Percentiles rank a stretch among this genome's conserved stretches.
These are phyloP conservation scores for Cryphonectria carpinicola DNA, from an alignment of 2,329 filamentous ascomycete genomes.

Conservation along the genomic window DNA sequence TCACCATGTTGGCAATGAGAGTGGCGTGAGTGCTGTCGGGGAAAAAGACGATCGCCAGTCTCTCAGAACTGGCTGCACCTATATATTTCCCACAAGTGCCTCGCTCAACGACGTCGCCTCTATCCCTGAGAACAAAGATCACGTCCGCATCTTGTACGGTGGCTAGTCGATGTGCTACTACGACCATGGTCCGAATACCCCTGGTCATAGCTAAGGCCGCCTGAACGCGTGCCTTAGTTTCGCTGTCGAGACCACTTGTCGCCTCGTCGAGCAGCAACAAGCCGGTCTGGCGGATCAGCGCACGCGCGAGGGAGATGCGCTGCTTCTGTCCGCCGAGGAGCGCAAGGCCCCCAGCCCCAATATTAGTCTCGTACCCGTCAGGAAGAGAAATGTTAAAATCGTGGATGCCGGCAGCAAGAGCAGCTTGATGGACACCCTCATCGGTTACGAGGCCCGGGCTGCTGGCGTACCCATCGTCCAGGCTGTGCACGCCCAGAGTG, in stretches of 20 bases:
- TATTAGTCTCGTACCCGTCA: slow-evolving; percentile 25
- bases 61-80: too few species aligned
- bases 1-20: slow-evolving; percentile 15
- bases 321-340: slow-evolving; percentile 28
- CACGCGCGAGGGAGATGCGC: slow-evolving; percentile 28
- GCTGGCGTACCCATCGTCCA: not conserved
- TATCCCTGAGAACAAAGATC: slow-evolving; percentile 44
- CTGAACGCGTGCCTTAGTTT: slow-evolving; percentile 59
- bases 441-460: slow-evolving; percentile 26
- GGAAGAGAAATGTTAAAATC: slow-evolving; percentile 31
- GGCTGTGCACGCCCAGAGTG: slow-evolving; percentile 35
- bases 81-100: too few species aligned
- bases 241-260: slow-evolving; percentile 61
- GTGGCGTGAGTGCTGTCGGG: slow-evolving; percentile 35
- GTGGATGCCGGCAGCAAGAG: slow-evolving; percentile 37
- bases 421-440: slow-evolving; percentile 34
- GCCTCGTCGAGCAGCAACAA: slow-evolving; percentile 52
- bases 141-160: slow-evolving; percentile 51
- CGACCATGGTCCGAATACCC: slow-evolving; percentile 64
- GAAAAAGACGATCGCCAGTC: too few species aligned
- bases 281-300: slow-evolving; percentile 19
- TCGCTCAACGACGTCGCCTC: slow-evolving; percentile 37
- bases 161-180: slow-evolving; percentile 66
- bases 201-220: slow-evolving; percentile 44
- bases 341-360: slow-evolving; percentile 24